phyloP scores from a whole-genome alignment of 805 yeast species.

The Yueomyces sp. region DNA sequence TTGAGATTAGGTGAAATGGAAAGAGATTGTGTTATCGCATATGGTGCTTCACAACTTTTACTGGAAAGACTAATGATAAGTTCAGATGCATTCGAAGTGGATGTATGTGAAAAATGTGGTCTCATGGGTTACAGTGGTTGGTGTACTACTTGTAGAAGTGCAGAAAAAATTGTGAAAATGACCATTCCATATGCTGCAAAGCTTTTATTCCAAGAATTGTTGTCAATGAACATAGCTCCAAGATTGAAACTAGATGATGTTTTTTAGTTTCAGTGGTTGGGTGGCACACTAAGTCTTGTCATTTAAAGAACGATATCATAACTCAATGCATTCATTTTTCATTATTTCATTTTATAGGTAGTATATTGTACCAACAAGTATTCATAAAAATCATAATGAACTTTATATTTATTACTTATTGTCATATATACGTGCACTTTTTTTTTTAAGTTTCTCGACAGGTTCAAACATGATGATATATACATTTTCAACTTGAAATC shows the following conservation, averaged over 20 bases:
- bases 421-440: too few relatives aligned
- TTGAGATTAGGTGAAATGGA: conserved; percentile 98
- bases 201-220: conserved; percentile 85
- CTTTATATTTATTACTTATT: too few relatives aligned
- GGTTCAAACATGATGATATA: too few relatives aligned
- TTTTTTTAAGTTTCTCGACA: too few relatives aligned
- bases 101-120: conserved; percentile 87
- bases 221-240: conserved; percentile 99
- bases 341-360: too few relatives aligned
- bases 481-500: too few relatives aligned
- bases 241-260: conserved; percentile 82
- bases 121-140: conserved; percentile 95
- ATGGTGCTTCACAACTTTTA: conserved; percentile 92
- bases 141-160: conserved; percentile 92
- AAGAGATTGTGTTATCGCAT: conserved; percentile 98
- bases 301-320: too few relatives aligned
- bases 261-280: conserved; percentile 27
- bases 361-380: too few relatives aligned
- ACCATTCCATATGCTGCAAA: conserved; percentile 99
- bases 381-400: too few relatives aligned
- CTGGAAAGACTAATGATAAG: conserved; percentile 91
- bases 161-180: conserved; percentile 80
- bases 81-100: conserved; percentile 96
- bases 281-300: too few relatives aligned
- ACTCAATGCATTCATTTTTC: too few relatives aligned